Percentiles rank a stretch among this genome's conserved stretches.
phyloP scores from a whole-genome alignment of 768 basidiomycete species.

The Pholiota conissans region DNA sequence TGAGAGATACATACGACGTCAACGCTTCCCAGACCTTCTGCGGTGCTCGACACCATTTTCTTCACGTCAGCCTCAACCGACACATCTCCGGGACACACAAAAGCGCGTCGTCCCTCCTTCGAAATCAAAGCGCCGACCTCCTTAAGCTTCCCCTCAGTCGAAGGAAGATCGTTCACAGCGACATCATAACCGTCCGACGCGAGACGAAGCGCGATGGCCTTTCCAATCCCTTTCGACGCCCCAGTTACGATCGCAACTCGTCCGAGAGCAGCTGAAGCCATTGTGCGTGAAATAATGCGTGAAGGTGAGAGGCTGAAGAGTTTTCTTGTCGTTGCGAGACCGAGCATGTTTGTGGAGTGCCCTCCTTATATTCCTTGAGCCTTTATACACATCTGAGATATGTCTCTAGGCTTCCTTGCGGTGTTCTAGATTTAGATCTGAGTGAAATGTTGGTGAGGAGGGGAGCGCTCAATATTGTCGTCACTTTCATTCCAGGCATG shows the following conservation, averaged over 20 bases:
- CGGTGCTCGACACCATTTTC: slow-evolving; percentile 30
- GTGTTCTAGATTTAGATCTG: too few species aligned
- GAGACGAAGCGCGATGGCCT: slow-evolving; percentile 45
- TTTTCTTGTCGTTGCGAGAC: background rate
- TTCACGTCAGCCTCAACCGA: slow-evolving; percentile 39
- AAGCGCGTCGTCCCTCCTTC: slow-evolving; percentile 23
- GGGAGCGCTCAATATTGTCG: too few species aligned
- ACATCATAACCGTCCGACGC: slow-evolving; percentile 48
- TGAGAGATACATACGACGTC: slow-evolving; percentile 38
- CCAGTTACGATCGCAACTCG: slow-evolving; percentile 32
- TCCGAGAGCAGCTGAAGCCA: background rate
- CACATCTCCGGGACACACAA: slow-evolving; percentile 34
- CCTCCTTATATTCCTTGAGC: too few species aligned
- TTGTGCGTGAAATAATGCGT: background rate
- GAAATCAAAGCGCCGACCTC: slow-evolving; percentile 26
- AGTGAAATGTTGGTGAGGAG: too few species aligned
- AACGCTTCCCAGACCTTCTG: slow-evolving; percentile 38
- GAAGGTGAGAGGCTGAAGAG: background rate
- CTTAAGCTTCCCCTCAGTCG: slow-evolving; percentile 25
- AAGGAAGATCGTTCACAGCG: slow-evolving; percentile 41
- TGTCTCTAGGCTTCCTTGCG: too few species aligned
- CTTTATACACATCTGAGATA: too few species aligned
- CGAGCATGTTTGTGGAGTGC: background rate
- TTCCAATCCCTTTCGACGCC: slow-evolving; percentile 44
- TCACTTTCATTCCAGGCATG: too few species aligned